A percentile compares a stretch with the other conserved stretches of the same genome.
These are phyloP conservation scores for Melocanna baccifera DNA, from an alignment of 176 grass and related monocot genomes.

Conservation along the genomic window DNA sequence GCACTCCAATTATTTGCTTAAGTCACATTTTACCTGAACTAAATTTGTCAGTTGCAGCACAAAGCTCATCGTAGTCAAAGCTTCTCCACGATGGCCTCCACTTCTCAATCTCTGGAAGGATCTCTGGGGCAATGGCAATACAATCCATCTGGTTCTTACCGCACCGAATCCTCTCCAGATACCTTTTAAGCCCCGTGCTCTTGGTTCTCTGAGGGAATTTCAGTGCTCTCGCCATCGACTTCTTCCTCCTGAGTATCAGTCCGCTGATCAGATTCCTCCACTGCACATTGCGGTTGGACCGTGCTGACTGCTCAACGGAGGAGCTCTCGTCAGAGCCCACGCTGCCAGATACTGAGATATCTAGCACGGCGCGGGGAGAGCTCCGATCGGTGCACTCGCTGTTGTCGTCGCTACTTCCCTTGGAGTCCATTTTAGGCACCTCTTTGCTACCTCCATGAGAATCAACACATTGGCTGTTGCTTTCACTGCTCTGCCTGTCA, in stretches of 20 bases:
- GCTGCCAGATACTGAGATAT: constrained; percentile 43
- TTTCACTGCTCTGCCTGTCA: constrained; percentile 12
- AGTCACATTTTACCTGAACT: constrained; percentile 64
- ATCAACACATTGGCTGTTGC: constrained; percentile 30
- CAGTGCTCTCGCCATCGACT: constrained; percentile 55
- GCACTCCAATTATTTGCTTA: neutral
- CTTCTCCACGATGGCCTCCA: constrained; percentile 91
- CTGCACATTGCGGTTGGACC: constrained; percentile 46
- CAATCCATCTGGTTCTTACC: constrained; percentile 55
- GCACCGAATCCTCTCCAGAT: constrained; percentile 56
- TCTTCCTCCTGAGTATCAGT: constrained; percentile 70
- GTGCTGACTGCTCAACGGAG: constrained; percentile 43
- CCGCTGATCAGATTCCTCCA: constrained; percentile 75
- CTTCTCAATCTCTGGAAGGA: constrained; percentile 61
- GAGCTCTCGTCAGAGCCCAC: constrained; percentile 52
- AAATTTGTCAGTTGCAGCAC: constrained; percentile 72
- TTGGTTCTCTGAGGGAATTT: constrained; percentile 66
- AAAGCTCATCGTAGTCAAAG: constrained; percentile 79
- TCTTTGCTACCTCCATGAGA: constrained; percentile 24
- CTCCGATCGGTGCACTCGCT: constrained; percentile 37
- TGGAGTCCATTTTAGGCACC: constrained; percentile 25
- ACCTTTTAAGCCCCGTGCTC: constrained; percentile 47
- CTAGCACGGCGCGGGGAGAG: constrained; percentile 58
- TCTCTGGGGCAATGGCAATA: constrained; percentile 46
- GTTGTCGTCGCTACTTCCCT: neutral